A percentile compares a stretch with the other conserved stretches of the same genome.
Evolutionary conservation across 139 green algal genomes (phyloP).

Genomic region (Tetradesmus lagerheimii): DNA sequence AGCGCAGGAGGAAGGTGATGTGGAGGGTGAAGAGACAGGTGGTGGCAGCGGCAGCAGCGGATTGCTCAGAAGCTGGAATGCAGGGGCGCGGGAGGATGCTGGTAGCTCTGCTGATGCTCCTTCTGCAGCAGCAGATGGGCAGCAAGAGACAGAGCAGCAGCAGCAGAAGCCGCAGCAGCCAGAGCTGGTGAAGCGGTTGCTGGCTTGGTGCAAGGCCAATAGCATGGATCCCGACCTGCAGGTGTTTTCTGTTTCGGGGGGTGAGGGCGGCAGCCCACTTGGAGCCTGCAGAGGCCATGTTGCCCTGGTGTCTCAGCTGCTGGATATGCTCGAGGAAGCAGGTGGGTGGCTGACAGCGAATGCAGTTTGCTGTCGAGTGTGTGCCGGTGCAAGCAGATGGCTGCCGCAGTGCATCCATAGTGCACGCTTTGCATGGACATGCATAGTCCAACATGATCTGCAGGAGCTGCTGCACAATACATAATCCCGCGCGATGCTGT

Average conservation of each 20-base stretch:
- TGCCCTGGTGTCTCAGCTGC: not conserved
- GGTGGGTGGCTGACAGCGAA: not conserved
- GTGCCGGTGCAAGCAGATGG: not conserved
- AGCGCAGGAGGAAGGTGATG: not conserved
- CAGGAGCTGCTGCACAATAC: too few species aligned
- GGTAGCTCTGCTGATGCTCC: not conserved
- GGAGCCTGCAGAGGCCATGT: not conserved
- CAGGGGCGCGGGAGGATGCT: not conserved
- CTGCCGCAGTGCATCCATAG: not conserved
- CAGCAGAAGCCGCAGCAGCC: conserved; percentile 7
- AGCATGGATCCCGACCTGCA: conserved; percentile 17
- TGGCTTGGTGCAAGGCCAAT: not conserved
- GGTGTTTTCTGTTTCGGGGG: not conserved
- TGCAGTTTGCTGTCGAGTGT: not conserved
- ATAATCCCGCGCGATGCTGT: too few species aligned
- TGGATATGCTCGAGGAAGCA: not conserved
- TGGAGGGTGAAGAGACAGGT: not conserved
- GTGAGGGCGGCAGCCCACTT: not conserved
- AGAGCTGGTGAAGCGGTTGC: not conserved
- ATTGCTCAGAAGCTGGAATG: not conserved
- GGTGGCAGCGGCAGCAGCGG: not conserved
- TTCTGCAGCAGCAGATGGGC: conserved; percentile 1
- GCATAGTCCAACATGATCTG: too few species aligned
- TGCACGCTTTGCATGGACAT: too few species aligned
- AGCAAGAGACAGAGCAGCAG: conserved; percentile 5